Base-by-base conservation (phyloP, 1,284 basidiomycete genomes). In the Coniferiporia sulphurascens region DNA sequence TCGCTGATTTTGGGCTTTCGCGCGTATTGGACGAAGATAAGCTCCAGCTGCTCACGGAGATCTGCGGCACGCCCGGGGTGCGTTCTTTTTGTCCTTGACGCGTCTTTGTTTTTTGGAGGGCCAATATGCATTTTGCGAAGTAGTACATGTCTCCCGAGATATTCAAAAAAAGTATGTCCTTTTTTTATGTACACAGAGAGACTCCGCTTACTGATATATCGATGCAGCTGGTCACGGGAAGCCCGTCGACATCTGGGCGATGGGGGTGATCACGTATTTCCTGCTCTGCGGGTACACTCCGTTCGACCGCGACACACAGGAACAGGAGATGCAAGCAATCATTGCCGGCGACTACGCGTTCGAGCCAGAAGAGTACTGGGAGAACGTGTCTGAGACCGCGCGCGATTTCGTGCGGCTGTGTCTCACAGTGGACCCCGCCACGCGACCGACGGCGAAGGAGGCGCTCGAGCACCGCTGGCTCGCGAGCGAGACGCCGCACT, bases 61-160 rank as follows among this genome's bases (percentile, higher is more conserved):
- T 98, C 22, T 99, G 96, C 67, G 96, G 96, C 8, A 94, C 92
- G 1, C 91, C 91, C 9, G 91, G 88, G 21, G 82, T 85, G 68
- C 71, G 82, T 74, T 36, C 35, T 6, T 49, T 3, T 46, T 35
- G 27, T 15, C 38, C 6, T 5, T 48, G 9, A 4, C 46, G 32
- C 44, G n/a, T 36, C 21, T 43, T 12, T 17, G 15, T 22, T 12
- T 19, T 15, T 60, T n/a, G n/a, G n/a, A n/a, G n/a, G n/a, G 68
- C 65, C 32, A 15, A 8, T 34, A 38, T 48, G 38, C 56, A 55
- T 44, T 45, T 63, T 41, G 70, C 71, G 48, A 51, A 53, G 32
- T 63, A 88, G 81, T 98, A 99, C 74, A 98, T 98, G 96, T 95
- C 96, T 0, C 95, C 96, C 0, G 96, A 98, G 73, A 98, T 99